Percentiles rank a stretch among this genome's conserved stretches.
Conservation (phyloP, 2,329 filamentous ascomycete species). For the Calonectria montana region DNA sequence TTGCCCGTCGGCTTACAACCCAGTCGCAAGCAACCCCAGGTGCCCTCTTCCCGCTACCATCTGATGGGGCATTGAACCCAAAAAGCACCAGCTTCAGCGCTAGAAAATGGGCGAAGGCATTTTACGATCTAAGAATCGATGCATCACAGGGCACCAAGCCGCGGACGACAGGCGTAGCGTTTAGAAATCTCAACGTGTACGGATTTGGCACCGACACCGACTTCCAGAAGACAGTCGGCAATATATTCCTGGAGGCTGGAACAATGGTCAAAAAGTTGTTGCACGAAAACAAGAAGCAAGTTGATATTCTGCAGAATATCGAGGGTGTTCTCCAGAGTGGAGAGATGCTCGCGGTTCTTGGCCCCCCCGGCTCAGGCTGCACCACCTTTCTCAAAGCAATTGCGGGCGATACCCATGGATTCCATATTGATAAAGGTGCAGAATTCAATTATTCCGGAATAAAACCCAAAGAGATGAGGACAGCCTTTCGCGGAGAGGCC, state of each 20-base stretch:
- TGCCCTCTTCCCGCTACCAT: slow-evolving; percentile 40
- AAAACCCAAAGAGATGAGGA: slow-evolving; percentile 7
- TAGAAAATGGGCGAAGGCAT: slow-evolving; percentile 57
- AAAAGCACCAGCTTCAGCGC: slow-evolving; percentile 53
- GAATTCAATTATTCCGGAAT: slow-evolving; percentile 57
- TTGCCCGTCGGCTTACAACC: slow-evolving; percentile 44
- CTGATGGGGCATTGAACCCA: slow-evolving; percentile 50
- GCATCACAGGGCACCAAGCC: slow-evolving; percentile 40
- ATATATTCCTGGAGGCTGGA: slow-evolving; percentile 37
- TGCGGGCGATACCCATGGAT: slow-evolving; percentile 58
- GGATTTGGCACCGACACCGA: slow-evolving; percentile 44
- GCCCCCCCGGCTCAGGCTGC: slow-evolving; percentile 63
- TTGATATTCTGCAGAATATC: slow-evolving; percentile 33
- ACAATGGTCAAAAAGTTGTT: slow-evolving; percentile 28
- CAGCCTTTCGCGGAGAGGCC: slow-evolving; percentile 71
- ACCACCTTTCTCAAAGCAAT: slow-evolving; percentile 66
- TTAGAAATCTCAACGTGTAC: slow-evolving; percentile 41
- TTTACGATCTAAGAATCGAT: slow-evolving; percentile 40
- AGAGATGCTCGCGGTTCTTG: slow-evolving; percentile 49
- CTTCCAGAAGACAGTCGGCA: slow-evolving; percentile 45
- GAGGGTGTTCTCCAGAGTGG: slow-evolving; percentile 39
- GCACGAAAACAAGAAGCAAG: slow-evolving; percentile 18
- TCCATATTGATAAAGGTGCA: slow-evolving; percentile 28
- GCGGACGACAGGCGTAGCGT: slow-evolving; percentile 44
- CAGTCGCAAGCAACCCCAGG: slow-evolving; percentile 40